phyloP scores from a whole-genome alignment of 2,329 filamentous ascomycete species.

The Endothia cerciana region DNA sequence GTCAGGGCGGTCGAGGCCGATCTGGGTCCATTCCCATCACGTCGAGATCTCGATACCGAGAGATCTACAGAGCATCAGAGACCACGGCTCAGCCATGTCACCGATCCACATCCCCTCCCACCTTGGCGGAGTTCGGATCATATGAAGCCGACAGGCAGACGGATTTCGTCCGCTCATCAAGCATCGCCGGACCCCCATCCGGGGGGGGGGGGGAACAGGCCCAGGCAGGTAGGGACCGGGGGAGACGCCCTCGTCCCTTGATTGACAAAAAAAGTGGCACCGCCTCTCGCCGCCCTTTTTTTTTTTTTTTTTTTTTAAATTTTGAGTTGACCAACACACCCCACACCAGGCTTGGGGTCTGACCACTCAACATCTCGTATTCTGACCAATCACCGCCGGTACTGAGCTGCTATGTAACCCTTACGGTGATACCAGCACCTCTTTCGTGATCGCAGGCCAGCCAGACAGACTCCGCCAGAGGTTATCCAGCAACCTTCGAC shows the following conservation, averaged over 20 bases:
- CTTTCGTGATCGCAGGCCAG: neutral
- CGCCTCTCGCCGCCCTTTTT: slow-evolving; percentile 20
- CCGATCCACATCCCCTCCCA: neutral
- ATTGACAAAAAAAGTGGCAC: slow-evolving; percentile 28
- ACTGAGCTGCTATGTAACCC: too few species aligned
- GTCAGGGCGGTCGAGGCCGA: neutral
- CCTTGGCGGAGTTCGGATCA: slow-evolving; percentile 2
- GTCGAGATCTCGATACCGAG: slow-evolving; percentile 6
- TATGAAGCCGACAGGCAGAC: neutral
- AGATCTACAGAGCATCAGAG: neutral
- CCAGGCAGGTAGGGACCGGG: too few species aligned
- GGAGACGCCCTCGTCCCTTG: too few species aligned
- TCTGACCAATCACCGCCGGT: slow-evolving; percentile 23
- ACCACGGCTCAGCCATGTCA: too few species aligned
- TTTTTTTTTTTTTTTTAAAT: slow-evolving; percentile 31
- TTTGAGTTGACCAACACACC: slow-evolving; percentile 22
- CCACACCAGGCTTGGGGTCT: slow-evolving; percentile 12
- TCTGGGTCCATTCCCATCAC: neutral
- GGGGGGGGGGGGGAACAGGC: neutral
- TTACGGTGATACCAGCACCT: too few species aligned
- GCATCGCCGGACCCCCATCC: neutral
- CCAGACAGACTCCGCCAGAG: slow-evolving; percentile 28
- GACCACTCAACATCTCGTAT: slow-evolving; percentile 23
- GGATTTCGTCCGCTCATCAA: too few species aligned
- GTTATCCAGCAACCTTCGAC: slow-evolving; percentile 30